Conservation (phyloP, 192 early-diverging fungal genomes). For the Backusella mclennaniae region DNA sequence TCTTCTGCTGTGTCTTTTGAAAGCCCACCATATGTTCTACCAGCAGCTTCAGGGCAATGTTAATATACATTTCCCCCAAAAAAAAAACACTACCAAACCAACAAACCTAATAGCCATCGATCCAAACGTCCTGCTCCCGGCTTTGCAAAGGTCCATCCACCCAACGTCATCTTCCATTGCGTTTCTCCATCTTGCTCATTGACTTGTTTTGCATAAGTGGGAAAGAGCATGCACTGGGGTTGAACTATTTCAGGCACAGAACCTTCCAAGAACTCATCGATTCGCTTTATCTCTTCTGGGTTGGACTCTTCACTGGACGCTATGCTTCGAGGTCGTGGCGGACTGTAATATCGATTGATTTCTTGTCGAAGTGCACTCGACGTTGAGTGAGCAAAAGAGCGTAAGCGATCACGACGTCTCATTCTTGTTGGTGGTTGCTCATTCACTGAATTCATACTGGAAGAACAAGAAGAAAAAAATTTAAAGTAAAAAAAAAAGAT, state of each 20-base stretch:
- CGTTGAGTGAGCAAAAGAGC: conserved; percentile 5
- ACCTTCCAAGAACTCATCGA: conserved; percentile 9
- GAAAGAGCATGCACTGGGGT: conserved; percentile 33
- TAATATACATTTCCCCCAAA: neutral
- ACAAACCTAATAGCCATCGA: conserved; percentile 23
- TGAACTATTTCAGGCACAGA: conserved; percentile 2
- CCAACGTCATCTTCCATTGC: conserved; percentile 21
- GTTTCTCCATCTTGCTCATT: conserved; percentile 1
- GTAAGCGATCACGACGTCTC: conserved; percentile 16
- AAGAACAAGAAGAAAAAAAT: neutral
- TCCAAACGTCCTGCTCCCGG: conserved; percentile 24
- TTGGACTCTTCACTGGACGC: neutral
- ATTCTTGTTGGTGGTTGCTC: neutral
- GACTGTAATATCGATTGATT: conserved; percentile 10
- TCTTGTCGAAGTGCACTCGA: conserved; percentile 13
- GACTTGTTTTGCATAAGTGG: conserved; percentile 26
- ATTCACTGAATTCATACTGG: neutral
- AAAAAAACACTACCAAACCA: neutral
- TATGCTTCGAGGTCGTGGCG: neutral
- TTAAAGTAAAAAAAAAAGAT: neutral
- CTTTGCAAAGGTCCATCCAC: conserved; percentile 31
- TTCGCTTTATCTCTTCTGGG: conserved; percentile 4
- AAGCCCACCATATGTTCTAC: conserved; percentile 27
- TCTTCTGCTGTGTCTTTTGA: conserved; percentile 14
- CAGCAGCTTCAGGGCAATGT: conserved; percentile 12